Evolutionary conservation across 805 yeast species (phyloP).

Genomic region (Pichia deserticola): DNA sequence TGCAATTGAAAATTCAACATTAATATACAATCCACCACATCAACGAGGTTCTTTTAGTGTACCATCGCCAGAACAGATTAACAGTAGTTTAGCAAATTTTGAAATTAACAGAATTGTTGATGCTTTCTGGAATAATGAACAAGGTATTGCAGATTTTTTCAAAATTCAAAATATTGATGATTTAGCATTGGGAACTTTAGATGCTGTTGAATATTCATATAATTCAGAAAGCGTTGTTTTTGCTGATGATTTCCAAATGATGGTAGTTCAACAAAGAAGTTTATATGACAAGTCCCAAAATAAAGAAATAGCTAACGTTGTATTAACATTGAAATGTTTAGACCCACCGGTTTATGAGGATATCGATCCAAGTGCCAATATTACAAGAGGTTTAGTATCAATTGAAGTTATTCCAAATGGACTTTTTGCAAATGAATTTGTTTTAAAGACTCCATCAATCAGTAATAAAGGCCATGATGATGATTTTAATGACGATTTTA

Average conservation of each 20-base stretch:
- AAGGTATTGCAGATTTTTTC: constrained; percentile 22
- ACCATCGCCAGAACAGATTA: constrained; percentile 24
- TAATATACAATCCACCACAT: constrained; percentile 18
- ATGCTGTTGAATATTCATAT: constrained; percentile 21
- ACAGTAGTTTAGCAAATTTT: constrained; percentile 24
- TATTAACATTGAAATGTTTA: constrained; percentile 16
- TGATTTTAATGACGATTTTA: constrained; percentile 12
- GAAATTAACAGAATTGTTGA: constrained; percentile 25
- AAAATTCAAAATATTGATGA: constrained; percentile 15
- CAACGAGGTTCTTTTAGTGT: constrained; percentile 8
- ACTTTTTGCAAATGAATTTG: constrained; percentile 14
- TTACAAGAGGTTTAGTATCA: constrained; percentile 17
- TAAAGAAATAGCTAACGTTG: constrained; percentile 22
- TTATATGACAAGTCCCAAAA: constrained; percentile 20
- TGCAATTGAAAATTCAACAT: constrained; percentile 18
- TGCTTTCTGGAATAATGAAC: constrained; percentile 26
- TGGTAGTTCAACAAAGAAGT: constrained; percentile 23
- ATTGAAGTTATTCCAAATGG: constrained; percentile 24
- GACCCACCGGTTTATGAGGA: constrained; percentile 16
- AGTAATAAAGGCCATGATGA: constrained; percentile 9
- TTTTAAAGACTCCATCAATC: constrained; percentile 21
- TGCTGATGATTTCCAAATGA: constrained; percentile 18
- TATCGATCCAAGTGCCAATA: constrained; percentile 22
- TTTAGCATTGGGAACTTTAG: constrained; percentile 25
- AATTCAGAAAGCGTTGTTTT: constrained; percentile 17